phyloP scores from a whole-genome alignment of 2,329 filamentous ascomycete species.

The Colletotrichum sp. region DNA sequence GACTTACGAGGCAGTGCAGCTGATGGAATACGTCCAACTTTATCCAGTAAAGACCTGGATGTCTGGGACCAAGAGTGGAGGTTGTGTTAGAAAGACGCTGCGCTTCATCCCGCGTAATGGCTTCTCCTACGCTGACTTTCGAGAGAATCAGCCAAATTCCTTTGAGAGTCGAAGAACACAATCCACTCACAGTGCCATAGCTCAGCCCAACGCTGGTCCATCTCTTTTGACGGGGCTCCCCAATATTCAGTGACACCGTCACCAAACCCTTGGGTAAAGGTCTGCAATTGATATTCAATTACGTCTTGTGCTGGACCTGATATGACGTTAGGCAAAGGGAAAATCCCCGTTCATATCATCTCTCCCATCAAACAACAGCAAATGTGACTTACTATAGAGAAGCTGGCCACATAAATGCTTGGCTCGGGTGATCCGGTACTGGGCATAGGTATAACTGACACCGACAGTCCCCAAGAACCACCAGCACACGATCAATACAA shows the following conservation, averaged over 20 bases:
- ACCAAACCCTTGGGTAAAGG: neutral
- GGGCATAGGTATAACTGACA: neutral
- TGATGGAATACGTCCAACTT: neutral
- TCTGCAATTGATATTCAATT: neutral
- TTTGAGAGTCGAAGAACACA: neutral
- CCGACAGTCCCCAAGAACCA: neutral
- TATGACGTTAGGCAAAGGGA: neutral
- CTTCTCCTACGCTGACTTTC: neutral
- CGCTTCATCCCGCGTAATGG: neutral
- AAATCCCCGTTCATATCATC: neutral
- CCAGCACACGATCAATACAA: neutral
- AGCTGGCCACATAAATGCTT: neutral
- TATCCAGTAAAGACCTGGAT: neutral
- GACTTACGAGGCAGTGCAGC: neutral
- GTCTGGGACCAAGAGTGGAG: neutral
- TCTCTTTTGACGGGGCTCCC: neutral
- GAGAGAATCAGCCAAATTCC: neutral
- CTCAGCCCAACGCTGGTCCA: neutral
- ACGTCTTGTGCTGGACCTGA: neutral
- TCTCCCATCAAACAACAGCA: neutral
- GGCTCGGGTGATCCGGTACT: neutral
- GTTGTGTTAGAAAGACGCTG: neutral
- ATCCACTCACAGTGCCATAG: neutral
- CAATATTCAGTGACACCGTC: neutral
- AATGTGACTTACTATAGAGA: neutral